Evolutionary conservation across 352 stramenopile species (phyloP).

Genomic region (Phytopythium helicoides): DNA sequence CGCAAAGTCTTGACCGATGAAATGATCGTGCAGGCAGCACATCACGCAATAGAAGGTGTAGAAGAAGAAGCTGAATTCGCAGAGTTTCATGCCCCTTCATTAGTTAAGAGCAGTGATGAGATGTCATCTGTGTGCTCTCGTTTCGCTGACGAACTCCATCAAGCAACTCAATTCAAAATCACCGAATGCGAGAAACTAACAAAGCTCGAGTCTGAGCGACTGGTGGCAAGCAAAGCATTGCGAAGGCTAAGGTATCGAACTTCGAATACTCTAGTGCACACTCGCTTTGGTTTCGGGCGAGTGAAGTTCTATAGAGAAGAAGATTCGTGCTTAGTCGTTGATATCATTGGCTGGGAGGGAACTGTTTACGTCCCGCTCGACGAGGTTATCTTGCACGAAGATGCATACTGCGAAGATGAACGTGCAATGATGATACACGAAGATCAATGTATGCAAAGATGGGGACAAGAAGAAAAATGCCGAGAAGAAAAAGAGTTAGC

Average conservation of each 20-base stretch:
- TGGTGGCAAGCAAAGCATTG: constrained; percentile 21
- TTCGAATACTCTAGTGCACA: constrained; percentile 34
- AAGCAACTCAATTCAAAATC: constrained; percentile 16
- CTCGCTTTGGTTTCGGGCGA: constrained; percentile 43
- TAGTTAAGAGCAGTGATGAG: constrained; percentile 55
- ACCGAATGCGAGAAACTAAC: constrained; percentile 15
- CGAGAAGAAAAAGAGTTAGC: constrained; percentile 20
- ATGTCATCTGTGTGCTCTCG: constrained; percentile 49
- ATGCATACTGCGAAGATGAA: constrained; percentile 45
- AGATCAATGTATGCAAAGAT: constrained; percentile 20
- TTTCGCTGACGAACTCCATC: constrained; percentile 10
- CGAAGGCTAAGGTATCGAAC: constrained; percentile 41
- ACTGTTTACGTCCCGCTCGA: constrained; percentile 48
- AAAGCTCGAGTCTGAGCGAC: constrained; percentile 11
- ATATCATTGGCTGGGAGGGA: constrained; percentile 38
- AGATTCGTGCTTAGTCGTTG: constrained; percentile 50
- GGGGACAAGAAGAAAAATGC: constrained; percentile 17
- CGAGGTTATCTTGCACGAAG: constrained; percentile 44
- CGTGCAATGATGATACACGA: constrained; percentile 40
- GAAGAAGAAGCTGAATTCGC: constrained; percentile 79
- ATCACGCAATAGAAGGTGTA: constrained; percentile 57
- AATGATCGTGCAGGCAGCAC: constrained; percentile 19
- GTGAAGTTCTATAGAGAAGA: constrained; percentile 50
- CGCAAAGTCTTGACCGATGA: background rate
- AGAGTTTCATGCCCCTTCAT: constrained; percentile 58